Percentiles rank a stretch among this genome's conserved stretches.
These are phyloP conservation scores for Mycena capillaripes DNA, from an alignment of 768 basidiomycete species.

Conservation along the genomic window DNA sequence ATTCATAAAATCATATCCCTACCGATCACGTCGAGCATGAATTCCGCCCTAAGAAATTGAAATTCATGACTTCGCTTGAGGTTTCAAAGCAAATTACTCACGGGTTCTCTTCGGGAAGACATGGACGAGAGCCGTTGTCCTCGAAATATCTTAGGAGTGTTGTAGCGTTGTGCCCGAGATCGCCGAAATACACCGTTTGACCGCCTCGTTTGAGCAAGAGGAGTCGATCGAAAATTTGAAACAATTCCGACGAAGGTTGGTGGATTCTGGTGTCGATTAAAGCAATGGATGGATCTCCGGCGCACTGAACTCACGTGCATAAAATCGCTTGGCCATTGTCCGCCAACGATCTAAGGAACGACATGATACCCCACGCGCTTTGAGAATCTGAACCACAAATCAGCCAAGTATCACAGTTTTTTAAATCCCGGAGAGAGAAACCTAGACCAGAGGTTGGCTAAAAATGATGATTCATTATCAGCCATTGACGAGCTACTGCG, in stretches of 20 bases:
- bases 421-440: no score
- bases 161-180: slow-evolving; percentile 72
- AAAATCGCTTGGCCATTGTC: slow-evolving; percentile 89
- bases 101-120: slow-evolving; percentile 81
- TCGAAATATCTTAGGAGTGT: slow-evolving; percentile 84
- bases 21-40: slow-evolving; percentile 82
- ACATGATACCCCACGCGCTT: slow-evolving; percentile 86
- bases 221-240: slow-evolving; percentile 83
- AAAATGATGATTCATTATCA: no score
- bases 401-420: no score
- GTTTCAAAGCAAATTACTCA: slow-evolving; percentile 47
- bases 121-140: slow-evolving; percentile 71
- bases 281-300: no score
- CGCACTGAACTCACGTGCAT: slow-evolving; percentile 84
- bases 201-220: slow-evolving; percentile 86
- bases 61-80: background rate
- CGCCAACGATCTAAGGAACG: slow-evolving; percentile 82
- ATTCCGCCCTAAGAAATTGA: slow-evolving; percentile 61
- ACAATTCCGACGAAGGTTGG: no score
- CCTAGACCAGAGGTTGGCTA: slow-evolving; percentile 88
- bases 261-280: no score
- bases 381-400: no score
- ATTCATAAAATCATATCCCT: no score
- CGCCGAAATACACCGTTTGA: slow-evolving; percentile 80
- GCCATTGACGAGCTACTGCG: no score